Base-by-base conservation (phyloP, 2,329 filamentous ascomycete species). In the Phialophora chinensis region DNA sequence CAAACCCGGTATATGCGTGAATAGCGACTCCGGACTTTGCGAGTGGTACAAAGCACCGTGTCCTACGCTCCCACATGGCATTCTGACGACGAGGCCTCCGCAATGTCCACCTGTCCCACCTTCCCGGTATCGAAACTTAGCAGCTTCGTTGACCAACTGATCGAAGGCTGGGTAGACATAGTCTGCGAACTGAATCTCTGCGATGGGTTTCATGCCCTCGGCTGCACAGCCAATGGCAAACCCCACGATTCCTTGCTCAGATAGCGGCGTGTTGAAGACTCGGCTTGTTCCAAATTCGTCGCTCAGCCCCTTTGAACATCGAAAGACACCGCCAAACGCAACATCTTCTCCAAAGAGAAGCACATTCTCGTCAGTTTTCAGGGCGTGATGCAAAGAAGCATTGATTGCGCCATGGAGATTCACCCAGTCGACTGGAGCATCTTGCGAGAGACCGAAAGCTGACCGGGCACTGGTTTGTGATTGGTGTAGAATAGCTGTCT, bases 381-480 rank as follows among this genome's bases (percentile, higher is more conserved):
- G 85, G 27, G 94, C 92, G 66, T 90, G 91, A 25, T 91, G 87
- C 25, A 99, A 84, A 11, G 94, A 93, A 71, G 94, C 89, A 77
- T 98, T 98, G 82, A 99, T 88, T 59, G 95, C 90, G 77, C 96
- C 92, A 81, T 95, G 97, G 44, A 97, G 86, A 79, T 98, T 98
- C 85, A 96, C 90, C 72, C 91, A 90, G 77, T 92, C 92, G 2
- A 92, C 94, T 17, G 85, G 85, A 0, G 89, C 85, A 54, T 88
- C 87, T 76, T 88, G 88, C 0, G 91, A 84, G 4, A 98, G 86
- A 74, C 96, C 92, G 4, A 86, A 82, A 74, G 90, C 90, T 56
- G 84, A 80, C 20, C 96, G 85, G 7, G 92, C 88, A 1, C 88
- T 82, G 71, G 91, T 88, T 1, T 93, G 85, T 27, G 87, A 91